Percentiles rank a stretch among this genome's conserved stretches.
Evolutionary conservation across 768 basidiomycete species (phyloP).

Genomic region (Gyrodon lividus): DNA sequence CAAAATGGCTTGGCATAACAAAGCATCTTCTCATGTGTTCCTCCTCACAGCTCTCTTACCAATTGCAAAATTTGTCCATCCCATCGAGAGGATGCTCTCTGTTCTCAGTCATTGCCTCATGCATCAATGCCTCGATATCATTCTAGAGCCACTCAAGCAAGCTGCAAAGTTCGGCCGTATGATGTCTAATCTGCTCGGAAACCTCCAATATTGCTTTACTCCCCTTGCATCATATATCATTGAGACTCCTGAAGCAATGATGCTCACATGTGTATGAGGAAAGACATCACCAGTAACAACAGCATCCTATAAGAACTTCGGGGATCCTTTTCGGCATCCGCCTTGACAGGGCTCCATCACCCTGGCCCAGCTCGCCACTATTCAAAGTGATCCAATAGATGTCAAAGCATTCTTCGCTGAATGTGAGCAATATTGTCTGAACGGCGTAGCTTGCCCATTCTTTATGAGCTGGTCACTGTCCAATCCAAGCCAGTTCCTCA

Average conservation of each 20-base stretch:
- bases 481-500: conserved; percentile 34
- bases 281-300: conserved; percentile 34
- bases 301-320: conserved; percentile 32
- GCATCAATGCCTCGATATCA: conserved; percentile 18
- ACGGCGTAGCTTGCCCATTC: conserved; percentile 28
- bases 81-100: background rate
- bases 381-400: background rate
- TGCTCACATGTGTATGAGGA: conserved; percentile 7
- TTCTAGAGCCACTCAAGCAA: conserved; percentile 13
- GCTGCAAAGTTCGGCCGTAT: conserved; percentile 15
- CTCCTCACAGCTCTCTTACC: background rate
- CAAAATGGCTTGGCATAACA: background rate
- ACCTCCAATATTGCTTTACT: conserved; percentile 4
- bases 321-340: conserved; percentile 29
- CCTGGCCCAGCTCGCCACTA: conserved; percentile 1
- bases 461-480: conserved; percentile 36
- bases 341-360: conserved; percentile 24
- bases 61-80: background rate
- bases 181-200: conserved; percentile 22
- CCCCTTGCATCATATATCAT: conserved; percentile 31
- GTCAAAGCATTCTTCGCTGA: conserved; percentile 1
- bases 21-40: background rate
- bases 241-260: conserved; percentile 4
- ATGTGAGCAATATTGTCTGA: background rate
- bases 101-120: background rate